A percentile compares a stretch with the other conserved stretches of the same genome.
These are phyloP conservation scores for Posidonia australis DNA, from an alignment of 106 monocot species.

Conservation along the genomic window DNA sequence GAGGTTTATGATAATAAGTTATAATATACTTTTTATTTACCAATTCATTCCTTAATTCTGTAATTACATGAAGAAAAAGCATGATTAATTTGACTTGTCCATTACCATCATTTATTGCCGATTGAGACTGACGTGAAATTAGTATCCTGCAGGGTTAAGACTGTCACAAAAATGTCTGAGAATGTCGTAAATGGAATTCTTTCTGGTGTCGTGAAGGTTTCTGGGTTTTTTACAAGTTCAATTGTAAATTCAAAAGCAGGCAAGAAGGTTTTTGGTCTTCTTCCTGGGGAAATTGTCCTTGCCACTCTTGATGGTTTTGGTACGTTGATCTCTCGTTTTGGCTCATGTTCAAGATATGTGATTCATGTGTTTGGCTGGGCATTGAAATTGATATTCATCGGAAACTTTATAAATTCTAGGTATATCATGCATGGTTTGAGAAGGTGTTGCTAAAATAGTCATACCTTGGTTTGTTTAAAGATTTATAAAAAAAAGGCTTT, in stretches of 20 bases:
- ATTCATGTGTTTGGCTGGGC: no score
- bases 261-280: constrained; percentile 61
- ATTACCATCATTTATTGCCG: neutral
- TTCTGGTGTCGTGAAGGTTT: constrained; percentile 71
- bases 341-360: no score
- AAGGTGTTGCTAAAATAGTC: no score
- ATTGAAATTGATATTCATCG: no score
- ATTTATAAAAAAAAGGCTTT: no score
- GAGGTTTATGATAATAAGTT: no score
- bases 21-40: neutral
- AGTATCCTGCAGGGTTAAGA: constrained; percentile 46
- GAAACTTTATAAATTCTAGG: no score
- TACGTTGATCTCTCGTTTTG: constrained; percentile 13
- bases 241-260: constrained; percentile 72
- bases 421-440: no score
- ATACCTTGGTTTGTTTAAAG: no score
- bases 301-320: constrained; percentile 91
- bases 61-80: neutral
- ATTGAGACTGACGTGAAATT: constrained; percentile 2
- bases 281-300: constrained; percentile 77
- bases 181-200: constrained; percentile 57
- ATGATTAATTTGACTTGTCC: no score
- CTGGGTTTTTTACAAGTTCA: constrained; percentile 72
- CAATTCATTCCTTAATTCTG: neutral
- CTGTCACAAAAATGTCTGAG: constrained; percentile 68